These are phyloP conservation scores for Pachysandra terminalis DNA, from an alignment of 164 flowering plant genomes.

Conservation along the genomic window DNA sequence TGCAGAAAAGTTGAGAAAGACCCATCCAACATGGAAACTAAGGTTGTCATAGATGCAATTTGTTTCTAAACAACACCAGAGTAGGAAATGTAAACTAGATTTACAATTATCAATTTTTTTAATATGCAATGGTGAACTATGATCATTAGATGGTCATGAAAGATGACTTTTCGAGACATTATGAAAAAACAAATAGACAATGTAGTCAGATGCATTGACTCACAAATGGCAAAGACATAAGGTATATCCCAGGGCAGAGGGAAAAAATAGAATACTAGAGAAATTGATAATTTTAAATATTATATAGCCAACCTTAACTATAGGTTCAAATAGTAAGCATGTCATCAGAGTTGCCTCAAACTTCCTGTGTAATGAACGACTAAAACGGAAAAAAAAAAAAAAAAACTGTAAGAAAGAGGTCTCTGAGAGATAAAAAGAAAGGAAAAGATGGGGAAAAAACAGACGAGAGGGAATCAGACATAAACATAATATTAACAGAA, in stretches of 20 bases:
- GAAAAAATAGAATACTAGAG: not conserved
- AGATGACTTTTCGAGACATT: too few relatives aligned
- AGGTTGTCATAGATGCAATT: slow-evolving; percentile 63
- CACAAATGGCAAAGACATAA: too few relatives aligned
- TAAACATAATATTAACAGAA: slow-evolving; percentile 1
- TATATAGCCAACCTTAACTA: slow-evolving; percentile 49
- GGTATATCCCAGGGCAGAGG: not conserved
- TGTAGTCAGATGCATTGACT: not conserved
- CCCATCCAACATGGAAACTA: slow-evolving; percentile 77
- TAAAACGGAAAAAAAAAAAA: slow-evolving; percentile 2
- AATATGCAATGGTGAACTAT: too few relatives aligned
- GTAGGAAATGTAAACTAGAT: slow-evolving; percentile 4
- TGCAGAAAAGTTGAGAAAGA: slow-evolving; percentile 70
- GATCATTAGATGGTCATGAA: too few relatives aligned
- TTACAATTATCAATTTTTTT: not conserved
- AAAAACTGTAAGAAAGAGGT: not conserved
- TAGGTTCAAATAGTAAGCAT: slow-evolving; percentile 88
- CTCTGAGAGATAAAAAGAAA: not conserved
- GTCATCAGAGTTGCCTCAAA: slow-evolving; percentile 79
- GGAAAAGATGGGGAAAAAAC: not conserved
- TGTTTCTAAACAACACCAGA: slow-evolving; percentile 46
- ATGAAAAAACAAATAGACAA: too few relatives aligned
- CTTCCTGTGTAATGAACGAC: slow-evolving; percentile 49
- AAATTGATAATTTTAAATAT: slow-evolving; percentile 1
- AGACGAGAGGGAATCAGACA: not conserved